Evolutionary conservation across 116 monocot genomes (phyloP).

Genomic region (Cymodocea nodosa): DNA sequence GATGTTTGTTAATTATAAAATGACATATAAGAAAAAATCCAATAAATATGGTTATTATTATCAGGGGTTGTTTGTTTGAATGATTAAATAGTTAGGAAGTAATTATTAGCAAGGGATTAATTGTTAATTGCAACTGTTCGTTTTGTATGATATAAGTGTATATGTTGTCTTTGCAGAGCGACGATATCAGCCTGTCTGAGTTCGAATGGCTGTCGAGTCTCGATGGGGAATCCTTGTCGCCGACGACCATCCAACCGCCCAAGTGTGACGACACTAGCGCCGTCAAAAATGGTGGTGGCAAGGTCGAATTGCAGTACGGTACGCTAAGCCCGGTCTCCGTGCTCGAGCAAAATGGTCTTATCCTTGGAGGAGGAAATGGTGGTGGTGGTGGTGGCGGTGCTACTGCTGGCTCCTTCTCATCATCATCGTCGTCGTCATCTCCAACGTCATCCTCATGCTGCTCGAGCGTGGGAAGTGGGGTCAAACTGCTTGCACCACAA

Average conservation of each 20-base stretch:
- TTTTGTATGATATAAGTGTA: too few species aligned
- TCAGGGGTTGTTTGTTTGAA: slow-evolving; percentile 27
- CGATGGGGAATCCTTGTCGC: slow-evolving; percentile 17
- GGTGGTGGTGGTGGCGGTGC: background rate
- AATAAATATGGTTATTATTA: too few species aligned
- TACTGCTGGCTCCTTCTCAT: background rate
- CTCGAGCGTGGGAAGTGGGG: slow-evolving; percentile 3
- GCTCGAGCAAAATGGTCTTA: slow-evolving; percentile 8
- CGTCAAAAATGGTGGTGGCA: background rate
- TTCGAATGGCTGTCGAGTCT: slow-evolving; percentile 27
- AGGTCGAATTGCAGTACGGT: slow-evolving; percentile 4
- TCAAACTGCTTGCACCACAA: background rate
- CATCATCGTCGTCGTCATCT: slow-evolving; percentile 3
- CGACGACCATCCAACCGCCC: background rate
- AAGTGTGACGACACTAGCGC: too few species aligned
- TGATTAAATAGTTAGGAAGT: background rate
- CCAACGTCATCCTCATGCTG: slow-evolving; percentile 12
- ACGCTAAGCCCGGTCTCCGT: slow-evolving; percentile 16
- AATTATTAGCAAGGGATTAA: slow-evolving; percentile 4
- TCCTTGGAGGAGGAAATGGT: background rate
- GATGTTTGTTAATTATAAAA: too few species aligned
- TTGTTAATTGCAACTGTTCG: too few species aligned
- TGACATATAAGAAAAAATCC: too few species aligned
- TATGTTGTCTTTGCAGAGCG: slow-evolving; percentile 7
- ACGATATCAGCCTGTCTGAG: slow-evolving; percentile 8